A percentile compares a stretch with the other conserved stretches of the same genome.
phyloP scores from a whole-genome alignment of 2,329 filamentous ascomycete genomes.

The Ascochyta koolunga region DNA sequence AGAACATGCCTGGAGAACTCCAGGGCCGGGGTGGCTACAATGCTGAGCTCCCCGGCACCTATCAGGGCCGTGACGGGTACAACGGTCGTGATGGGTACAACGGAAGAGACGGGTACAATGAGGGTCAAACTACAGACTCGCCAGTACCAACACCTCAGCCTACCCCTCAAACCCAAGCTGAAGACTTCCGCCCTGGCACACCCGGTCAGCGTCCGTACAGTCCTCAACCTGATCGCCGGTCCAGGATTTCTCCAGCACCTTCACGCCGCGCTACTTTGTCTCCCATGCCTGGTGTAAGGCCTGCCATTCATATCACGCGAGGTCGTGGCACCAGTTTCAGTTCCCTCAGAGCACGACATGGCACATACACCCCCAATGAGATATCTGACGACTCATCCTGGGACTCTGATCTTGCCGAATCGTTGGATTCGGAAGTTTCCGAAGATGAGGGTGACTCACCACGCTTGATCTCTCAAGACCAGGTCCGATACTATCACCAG shows the following conservation, averaged over 20 bases:
- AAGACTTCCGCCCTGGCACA: conserved; percentile 43
- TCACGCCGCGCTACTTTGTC: conserved; percentile 47
- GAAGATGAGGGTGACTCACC: conserved; percentile 27
- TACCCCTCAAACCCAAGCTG: conserved; percentile 18
- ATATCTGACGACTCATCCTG: conserved; percentile 48
- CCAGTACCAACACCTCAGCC: conserved; percentile 37
- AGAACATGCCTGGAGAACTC: conserved; percentile 39
- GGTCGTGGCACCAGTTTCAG: conserved; percentile 36
- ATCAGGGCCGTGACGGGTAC: conserved; percentile 46
- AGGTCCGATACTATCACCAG: conserved; percentile 22
- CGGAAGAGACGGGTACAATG: conserved; percentile 42
- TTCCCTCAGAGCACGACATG: conserved; percentile 40
- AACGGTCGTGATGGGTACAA: conserved; percentile 43
- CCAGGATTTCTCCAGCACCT: conserved; percentile 29
- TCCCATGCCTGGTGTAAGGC: conserved; percentile 43
- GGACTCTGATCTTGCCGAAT: conserved; percentile 50
- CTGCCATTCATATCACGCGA: conserved; percentile 43
- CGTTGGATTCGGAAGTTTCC: conserved; percentile 37
- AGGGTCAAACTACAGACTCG: conserved; percentile 36
- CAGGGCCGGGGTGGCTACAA: conserved; percentile 44
- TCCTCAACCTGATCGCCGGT: conserved; percentile 35
- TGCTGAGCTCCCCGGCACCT: conserved; percentile 33
- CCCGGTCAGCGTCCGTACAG: conserved; percentile 38
- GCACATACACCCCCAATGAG: conserved; percentile 37
- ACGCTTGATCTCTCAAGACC: conserved; percentile 9